phyloP scores from a whole-genome alignment of 108 stramenopile species.

The Nannochloropsis salina region DNA sequence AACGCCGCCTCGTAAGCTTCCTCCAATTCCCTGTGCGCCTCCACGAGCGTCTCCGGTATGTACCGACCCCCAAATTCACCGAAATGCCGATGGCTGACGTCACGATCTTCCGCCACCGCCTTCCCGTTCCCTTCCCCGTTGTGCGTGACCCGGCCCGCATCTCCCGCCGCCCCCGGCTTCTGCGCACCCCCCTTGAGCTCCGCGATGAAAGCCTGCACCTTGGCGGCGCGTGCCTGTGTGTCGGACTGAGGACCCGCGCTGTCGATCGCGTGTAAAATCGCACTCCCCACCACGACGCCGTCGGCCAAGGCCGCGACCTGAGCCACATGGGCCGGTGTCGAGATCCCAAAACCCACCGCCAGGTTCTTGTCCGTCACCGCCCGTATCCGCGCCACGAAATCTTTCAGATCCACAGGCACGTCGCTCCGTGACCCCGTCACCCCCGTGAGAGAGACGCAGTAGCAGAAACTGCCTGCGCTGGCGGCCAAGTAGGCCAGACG shows the following conservation, averaged over 20 bases:
- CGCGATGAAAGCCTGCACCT: not conserved
- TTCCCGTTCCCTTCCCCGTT: slow-evolving; percentile 23
- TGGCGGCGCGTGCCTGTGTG: not conserved
- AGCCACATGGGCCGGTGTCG: slow-evolving; percentile 70
- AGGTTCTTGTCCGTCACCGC: slow-evolving; percentile 73
- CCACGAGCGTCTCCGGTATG: slow-evolving; percentile 93
- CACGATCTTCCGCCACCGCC: slow-evolving; percentile 24
- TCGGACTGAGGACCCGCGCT: not conserved
- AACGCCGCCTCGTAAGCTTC: slow-evolving; percentile 71
- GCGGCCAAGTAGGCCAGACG: slow-evolving; percentile 75
- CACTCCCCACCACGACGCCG: slow-evolving; percentile 93
- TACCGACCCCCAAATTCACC: slow-evolving; percentile 94
- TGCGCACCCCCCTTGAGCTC: not conserved
- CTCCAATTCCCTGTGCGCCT: slow-evolving; percentile 90
- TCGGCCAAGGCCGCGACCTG: slow-evolving; percentile 80
- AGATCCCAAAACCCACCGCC: slow-evolving; percentile 95
- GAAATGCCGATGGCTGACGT: slow-evolving; percentile 57
- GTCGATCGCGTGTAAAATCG: slow-evolving; percentile 86
- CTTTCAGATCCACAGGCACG: slow-evolving; percentile 75
- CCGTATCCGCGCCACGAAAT: slow-evolving; percentile 79
- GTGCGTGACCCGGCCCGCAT: not conserved
- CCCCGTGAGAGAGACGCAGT: slow-evolving; percentile 94
- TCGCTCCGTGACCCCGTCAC: slow-evolving; percentile 46
- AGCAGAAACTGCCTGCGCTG: slow-evolving; percentile 74
- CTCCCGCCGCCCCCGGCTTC: not conserved